phyloP scores from a whole-genome alignment of 2,329 filamentous ascomycete species.

The Monilinia vaccinii-corymbosi region DNA sequence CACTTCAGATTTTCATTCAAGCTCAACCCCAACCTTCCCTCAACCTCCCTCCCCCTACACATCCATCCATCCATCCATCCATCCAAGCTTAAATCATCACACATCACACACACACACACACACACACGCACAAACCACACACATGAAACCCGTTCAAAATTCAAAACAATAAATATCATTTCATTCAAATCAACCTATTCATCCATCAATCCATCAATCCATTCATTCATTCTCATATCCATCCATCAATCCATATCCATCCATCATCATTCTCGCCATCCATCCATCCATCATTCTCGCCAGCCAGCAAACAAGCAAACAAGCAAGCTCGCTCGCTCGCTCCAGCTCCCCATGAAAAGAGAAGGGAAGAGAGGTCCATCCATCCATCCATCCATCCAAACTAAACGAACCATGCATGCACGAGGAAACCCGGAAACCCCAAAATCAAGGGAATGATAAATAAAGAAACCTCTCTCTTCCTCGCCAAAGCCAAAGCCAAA shows the following conservation, averaged over 20 bases:
- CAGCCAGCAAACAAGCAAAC: not conserved
- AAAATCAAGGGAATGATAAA: no score
- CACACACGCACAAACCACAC: no score
- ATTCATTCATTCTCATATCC: not conserved
- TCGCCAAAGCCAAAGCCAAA: not conserved
- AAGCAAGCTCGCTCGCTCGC: no score
- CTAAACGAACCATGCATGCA: no score
- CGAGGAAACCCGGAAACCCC: no score
- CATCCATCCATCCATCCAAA: no score
- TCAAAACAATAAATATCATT: no score
- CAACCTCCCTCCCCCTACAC: not conserved
- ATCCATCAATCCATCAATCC: not conserved
- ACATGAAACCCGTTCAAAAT: no score
- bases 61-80: not conserved
- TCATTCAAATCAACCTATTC: not conserved
- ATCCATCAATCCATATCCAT: not conserved
- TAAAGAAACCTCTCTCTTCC: no score
- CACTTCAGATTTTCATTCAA: not conserved
- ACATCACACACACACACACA: no score
- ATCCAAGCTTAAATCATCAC: no score
- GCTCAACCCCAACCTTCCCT: not conserved
- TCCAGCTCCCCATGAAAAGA: not conserved
- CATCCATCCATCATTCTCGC: not conserved
- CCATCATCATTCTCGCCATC: not conserved
- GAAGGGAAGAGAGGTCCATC: not conserved